Conservation (phyloP, 306 rosid genomes). For the Ormosia emarginata region DNA sequence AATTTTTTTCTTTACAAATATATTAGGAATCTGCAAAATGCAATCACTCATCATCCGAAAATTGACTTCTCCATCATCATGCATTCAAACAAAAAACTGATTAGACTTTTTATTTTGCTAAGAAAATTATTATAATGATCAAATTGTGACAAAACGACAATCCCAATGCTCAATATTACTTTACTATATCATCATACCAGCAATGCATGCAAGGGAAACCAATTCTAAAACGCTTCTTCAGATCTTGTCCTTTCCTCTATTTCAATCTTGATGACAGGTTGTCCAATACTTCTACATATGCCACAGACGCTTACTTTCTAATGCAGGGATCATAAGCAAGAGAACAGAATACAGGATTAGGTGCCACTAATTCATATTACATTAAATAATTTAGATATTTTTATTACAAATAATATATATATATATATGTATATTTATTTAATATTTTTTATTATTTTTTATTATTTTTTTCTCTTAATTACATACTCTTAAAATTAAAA, state of each 20-base stretch:
- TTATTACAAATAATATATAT: too few species aligned
- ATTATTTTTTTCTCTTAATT: too few species aligned
- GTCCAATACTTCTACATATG: not conserved
- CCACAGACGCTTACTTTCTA: not conserved
- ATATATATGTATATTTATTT: too few species aligned
- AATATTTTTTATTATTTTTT: too few species aligned
- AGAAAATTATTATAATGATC: not conserved
- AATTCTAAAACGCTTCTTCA: not conserved
- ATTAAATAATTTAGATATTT: too few species aligned
- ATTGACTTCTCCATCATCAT: constrained; percentile 19
- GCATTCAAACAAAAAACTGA: not conserved
- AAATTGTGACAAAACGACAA: not conserved
- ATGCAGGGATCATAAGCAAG: not conserved
- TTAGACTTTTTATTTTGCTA: not conserved
- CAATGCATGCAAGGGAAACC: not conserved
- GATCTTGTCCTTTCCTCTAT: not conserved
- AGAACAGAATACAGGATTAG: too few species aligned
- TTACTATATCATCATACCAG: not conserved
- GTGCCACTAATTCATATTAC: too few species aligned
- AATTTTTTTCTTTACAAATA: not conserved
- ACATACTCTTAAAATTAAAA: too few species aligned
- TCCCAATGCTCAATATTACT: not conserved
- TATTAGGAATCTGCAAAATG: not conserved
- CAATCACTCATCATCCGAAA: constrained; percentile 1
- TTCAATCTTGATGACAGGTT: not conserved